These are phyloP conservation scores for Oenanthe javanica DNA, from an alignment of 140 eudicot genomes.

Conservation along the genomic window DNA sequence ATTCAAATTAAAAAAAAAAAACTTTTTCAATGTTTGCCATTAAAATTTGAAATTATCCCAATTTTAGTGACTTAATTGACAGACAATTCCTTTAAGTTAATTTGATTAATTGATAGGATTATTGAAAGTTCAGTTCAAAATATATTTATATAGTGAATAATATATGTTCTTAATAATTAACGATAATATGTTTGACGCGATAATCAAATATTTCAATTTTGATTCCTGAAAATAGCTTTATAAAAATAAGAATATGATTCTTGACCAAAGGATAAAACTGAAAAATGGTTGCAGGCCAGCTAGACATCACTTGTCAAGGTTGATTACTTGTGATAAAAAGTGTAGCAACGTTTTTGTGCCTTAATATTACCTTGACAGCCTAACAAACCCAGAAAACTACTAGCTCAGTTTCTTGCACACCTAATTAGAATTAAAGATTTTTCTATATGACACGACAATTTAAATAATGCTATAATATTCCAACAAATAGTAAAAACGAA, in stretches of 20 bases:
- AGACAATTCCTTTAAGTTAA: background rate
- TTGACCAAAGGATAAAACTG: background rate
- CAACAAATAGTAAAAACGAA: background rate
- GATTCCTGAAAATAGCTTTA: no score
- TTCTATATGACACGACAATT: background rate
- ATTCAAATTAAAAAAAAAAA: no score
- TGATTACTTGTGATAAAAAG: constrained; percentile 2
- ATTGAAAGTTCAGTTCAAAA: background rate
- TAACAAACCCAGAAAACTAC: background rate
- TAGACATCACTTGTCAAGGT: background rate
- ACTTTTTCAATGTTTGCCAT: no score
- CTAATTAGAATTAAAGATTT: background rate
- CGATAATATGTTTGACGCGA: no score
- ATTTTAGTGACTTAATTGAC: background rate
- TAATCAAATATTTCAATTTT: no score
- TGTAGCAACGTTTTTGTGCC: background rate
- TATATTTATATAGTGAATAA: no score
- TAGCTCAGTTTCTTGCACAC: constrained; percentile 4
- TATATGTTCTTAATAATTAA: no score
- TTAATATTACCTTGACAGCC: constrained; percentile 5
- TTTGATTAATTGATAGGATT: no score
- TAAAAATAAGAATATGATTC: no score
- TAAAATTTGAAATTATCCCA: background rate
- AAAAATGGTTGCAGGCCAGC: background rate
- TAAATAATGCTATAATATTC: background rate